Percentiles rank a stretch among this genome's conserved stretches.
Conservation (phyloP, 306 rosid species). For the Cucumis sativus region DNA sequence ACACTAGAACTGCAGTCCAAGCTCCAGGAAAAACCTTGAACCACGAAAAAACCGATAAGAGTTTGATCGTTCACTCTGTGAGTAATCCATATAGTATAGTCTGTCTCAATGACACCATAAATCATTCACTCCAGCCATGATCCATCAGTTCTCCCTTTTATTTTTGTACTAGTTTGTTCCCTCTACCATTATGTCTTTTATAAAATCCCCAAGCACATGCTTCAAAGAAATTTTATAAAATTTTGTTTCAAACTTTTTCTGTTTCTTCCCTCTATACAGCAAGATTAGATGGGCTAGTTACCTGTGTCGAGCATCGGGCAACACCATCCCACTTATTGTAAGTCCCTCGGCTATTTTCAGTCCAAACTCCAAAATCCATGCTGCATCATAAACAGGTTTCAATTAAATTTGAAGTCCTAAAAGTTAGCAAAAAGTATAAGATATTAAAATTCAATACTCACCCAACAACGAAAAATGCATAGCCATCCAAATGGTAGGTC, state of each 20-base stretch:
- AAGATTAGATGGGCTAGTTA: slow-evolving; percentile 6
- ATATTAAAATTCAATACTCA: slow-evolving; percentile 17
- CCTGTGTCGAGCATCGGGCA: slow-evolving; percentile 82
- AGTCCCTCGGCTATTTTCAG: slow-evolving; percentile 89
- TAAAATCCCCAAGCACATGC: not conserved
- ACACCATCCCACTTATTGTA: slow-evolving; percentile 99
- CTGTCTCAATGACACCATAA: not conserved
- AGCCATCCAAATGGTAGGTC: slow-evolving; percentile 71
- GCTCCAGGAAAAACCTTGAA: slow-evolving; percentile 83
- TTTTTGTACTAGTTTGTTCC: not conserved
- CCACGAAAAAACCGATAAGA: slow-evolving; percentile 5
- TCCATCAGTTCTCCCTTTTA: not conserved
- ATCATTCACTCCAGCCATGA: not conserved
- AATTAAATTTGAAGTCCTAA: not conserved
- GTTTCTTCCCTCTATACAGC: not conserved
- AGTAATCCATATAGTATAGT: not conserved
- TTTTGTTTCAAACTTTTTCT: not conserved
- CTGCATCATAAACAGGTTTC: slow-evolving; percentile 22
- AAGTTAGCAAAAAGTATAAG: not conserved
- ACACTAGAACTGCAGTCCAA: slow-evolving; percentile 87
- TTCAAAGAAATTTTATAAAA: not conserved
- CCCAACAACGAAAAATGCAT: slow-evolving; percentile 76
- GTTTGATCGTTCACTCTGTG: not conserved
- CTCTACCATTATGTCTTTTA: not conserved
- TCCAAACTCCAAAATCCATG: slow-evolving; percentile 97